A percentile compares a stretch with the other conserved stretches of the same genome.
Conservation (phyloP, 257 asterid genomes). For the Eustoma russellianum region DNA sequence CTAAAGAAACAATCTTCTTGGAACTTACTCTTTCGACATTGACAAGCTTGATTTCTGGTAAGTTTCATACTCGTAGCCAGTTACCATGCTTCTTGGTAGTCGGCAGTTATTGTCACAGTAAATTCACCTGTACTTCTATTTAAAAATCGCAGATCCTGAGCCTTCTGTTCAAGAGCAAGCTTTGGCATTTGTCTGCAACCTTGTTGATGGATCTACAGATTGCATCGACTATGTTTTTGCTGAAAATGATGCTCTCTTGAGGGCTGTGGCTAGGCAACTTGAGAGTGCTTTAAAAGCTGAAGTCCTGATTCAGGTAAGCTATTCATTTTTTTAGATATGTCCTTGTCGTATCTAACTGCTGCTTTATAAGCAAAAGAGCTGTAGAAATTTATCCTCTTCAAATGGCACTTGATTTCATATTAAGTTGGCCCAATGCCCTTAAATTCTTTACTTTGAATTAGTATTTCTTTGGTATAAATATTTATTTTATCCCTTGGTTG, state of each 20-base stretch:
- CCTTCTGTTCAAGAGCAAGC: constrained; percentile 84
- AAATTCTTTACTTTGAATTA: too few relatives aligned
- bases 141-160: constrained; percentile 58
- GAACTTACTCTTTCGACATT: constrained; percentile 58
- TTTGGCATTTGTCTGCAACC: constrained; percentile 66
- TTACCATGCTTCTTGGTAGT: too few relatives aligned
- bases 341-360: too few relatives aligned
- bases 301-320: constrained; percentile 70
- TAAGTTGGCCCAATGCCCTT: too few relatives aligned
- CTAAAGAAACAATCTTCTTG: constrained; percentile 71
- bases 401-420: too few relatives aligned
- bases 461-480: too few relatives aligned
- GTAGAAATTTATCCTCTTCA: too few relatives aligned
- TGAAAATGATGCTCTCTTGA: constrained; percentile 54
- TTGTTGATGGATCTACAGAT: constrained; percentile 62
- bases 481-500: too few relatives aligned
- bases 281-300: constrained; percentile 44
- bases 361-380: too few relatives aligned
- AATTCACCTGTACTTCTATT: constrained; percentile 17
- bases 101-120: neutral
- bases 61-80: constrained; percentile 6
- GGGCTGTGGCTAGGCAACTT: constrained; percentile 63
- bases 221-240: constrained; percentile 55
- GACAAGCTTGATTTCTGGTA: constrained; percentile 73
- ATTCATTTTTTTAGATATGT: too few relatives aligned